Evolutionary conservation across 2,329 filamentous ascomycete species (phyloP).

Genomic region (Cladosporium cucumerinum): DNA sequence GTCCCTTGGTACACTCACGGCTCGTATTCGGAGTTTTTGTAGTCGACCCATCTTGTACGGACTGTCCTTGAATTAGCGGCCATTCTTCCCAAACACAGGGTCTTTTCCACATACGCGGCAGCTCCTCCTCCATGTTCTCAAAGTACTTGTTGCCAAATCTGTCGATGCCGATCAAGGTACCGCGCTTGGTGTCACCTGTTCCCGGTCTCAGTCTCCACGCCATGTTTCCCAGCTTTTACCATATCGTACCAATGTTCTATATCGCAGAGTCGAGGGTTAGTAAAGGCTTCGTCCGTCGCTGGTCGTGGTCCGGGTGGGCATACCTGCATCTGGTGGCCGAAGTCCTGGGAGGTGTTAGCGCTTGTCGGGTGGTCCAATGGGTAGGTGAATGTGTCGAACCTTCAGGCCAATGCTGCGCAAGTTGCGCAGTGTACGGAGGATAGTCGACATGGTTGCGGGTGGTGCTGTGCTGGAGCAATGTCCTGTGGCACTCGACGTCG

Average conservation of each 20-base stretch:
- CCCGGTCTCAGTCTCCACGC: conserved; percentile 29
- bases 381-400: conserved; percentile 46
- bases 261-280: neutral
- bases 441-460: conserved; percentile 76
- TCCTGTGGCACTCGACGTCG: neutral
- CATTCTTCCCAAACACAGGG: neutral
- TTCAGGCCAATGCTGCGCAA: conserved; percentile 83
- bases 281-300: neutral
- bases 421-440: conserved; percentile 81
- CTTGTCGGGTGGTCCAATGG: neutral
- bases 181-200: conserved; percentile 92
- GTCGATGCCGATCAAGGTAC: conserved; percentile 78
- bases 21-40: conserved; percentile 80
- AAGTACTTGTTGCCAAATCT: conserved; percentile 96
- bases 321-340: conserved; percentile 90
- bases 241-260: conserved; percentile 37
- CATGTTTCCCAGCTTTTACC: conserved; percentile 9
- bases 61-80: conserved; percentile 51
- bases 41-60: conserved; percentile 96
- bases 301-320: conserved; percentile 38
- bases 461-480: conserved; percentile 16
- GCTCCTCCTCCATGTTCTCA: conserved; percentile 85
- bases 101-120: conserved; percentile 65
- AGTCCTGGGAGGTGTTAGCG: conserved; percentile 62
- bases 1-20: conserved; percentile 51